Evolutionary conservation across 108 stramenopile genomes (phyloP), one percentile per base, ranked within the genome.

Genomic region (Asterionellopsis glacialis): DNA sequence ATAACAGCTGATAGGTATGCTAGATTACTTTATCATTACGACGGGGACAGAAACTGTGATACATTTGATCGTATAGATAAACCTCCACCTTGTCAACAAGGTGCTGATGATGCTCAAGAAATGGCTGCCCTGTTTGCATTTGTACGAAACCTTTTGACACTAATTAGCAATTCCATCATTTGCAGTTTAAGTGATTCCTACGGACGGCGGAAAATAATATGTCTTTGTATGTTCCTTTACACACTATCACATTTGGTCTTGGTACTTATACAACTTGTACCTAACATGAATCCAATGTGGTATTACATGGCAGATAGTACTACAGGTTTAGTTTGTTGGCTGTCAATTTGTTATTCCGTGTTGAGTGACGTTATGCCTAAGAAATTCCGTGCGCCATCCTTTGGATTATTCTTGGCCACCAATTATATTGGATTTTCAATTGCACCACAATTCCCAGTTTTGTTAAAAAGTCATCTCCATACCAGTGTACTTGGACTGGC

Each of bases 1-100:
- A 57, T 87, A 0, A 65, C 80, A 4, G 61, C 80, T 16, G 90
- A 91, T 71, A 80, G 85, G 45, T 91, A 84, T 65, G 90, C 90
- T n/a, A 63, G 85, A 53, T 44, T 87, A 0, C 44, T 68, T 57
- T 81, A 91, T 59, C 76, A 68, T 1, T 91, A 83, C n/a, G 41
- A 55, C 25, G 72, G 72, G 11, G 67, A 64, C 0, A 55, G 18
- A 1, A 73, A 70, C n/a, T 83, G 77, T 51, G 72, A 57, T 26
- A 44, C 56, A 11, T 69, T 66, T 25, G 57, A 59, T 42, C 57
- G 57, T 33, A 52, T 63, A 2, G 58, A 75, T 22, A 73, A 83
- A 45, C 90, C 90, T 1, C 13, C 66, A 10, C 77, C 77, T 33
- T 91, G 90, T 66, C 60, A 74, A 54, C 23, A 64, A 22, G 90